These are phyloP conservation scores for Symmetrospora coprosmae DNA, from an alignment of 768 basidiomycete species.

Conservation along the genomic window DNA sequence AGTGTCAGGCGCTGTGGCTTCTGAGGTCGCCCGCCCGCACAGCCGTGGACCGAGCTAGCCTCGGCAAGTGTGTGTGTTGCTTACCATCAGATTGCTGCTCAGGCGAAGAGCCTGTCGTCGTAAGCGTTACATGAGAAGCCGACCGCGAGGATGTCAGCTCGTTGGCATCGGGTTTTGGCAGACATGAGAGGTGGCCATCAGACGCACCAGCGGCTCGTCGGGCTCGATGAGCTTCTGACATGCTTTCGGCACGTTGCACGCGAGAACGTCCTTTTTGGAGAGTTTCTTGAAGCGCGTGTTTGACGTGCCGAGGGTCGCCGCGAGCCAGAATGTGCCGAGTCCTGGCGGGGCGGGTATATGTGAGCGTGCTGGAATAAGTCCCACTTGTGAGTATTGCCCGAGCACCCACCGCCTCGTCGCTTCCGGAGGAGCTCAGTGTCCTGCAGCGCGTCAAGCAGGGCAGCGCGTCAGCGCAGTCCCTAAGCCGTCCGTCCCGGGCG, in stretches of 20 bases:
- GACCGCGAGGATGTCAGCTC: background rate
- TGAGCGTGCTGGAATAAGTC: too few relatives aligned
- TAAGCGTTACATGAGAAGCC: background rate
- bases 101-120: constrained; percentile 6
- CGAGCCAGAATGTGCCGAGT: constrained; percentile 11
- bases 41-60: too few relatives aligned
- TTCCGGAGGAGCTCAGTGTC: background rate
- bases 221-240: constrained; percentile 12
- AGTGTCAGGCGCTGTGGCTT: too few relatives aligned
- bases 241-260: constrained; percentile 4
- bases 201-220: constrained; percentile 16
- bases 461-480: too few relatives aligned
- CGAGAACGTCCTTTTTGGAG: constrained; percentile 10
- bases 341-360: constrained; percentile 1
- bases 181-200: background rate
- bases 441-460: background rate
- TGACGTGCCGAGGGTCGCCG: background rate
- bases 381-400: too few relatives aligned
- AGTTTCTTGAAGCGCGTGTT: constrained; percentile 1
- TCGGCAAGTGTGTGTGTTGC: too few relatives aligned
- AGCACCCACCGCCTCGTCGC: background rate
- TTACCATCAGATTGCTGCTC: constrained; percentile 19
- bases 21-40: too few relatives aligned
- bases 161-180: background rate
- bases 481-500: too few relatives aligned